These are phyloP conservation scores for Adansonia grandidieri DNA, from an alignment of 441 rosid genomes.

Conservation along the genomic window DNA sequence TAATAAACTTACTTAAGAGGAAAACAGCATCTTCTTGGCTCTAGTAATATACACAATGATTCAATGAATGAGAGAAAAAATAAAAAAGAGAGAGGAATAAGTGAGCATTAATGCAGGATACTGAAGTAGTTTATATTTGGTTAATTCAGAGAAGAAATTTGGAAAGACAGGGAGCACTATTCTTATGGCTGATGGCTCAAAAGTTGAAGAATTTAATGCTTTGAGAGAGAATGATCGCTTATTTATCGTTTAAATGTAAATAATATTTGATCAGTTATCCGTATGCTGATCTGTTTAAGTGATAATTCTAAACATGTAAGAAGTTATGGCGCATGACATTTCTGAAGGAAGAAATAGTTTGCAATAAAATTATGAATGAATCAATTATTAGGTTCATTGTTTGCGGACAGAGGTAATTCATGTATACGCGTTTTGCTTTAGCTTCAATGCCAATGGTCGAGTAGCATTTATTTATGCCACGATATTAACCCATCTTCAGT, in stretches of 20 bases:
- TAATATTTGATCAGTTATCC: conserved; percentile 17
- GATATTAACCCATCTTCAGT: not conserved
- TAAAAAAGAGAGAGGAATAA: not conserved
- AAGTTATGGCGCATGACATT: not conserved
- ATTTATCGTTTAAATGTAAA: conserved; percentile 53
- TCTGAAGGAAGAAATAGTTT: conserved; percentile 3
- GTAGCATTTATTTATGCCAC: not conserved
- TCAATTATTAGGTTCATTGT: not conserved
- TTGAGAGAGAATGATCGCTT: conserved; percentile 78
- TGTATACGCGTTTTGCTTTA: not conserved
- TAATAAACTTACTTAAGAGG: not conserved
- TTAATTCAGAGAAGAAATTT: conserved; percentile 70
- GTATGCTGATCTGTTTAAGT: not conserved
- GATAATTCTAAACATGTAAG: conserved; percentile 11
- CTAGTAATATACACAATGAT: not conserved
- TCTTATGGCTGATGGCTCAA: conserved; percentile 74
- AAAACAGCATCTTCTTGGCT: conserved; percentile 7
- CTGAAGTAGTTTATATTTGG: conserved; percentile 30
- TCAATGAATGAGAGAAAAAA: not conserved
- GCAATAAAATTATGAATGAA: conserved; percentile 6
- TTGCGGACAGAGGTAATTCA: conserved; percentile 2
- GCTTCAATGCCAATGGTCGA: not conserved
- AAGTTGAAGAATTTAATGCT: conserved; percentile 76
- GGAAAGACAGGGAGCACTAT: conserved; percentile 71
- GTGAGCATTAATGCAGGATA: not conserved